Evolutionary conservation across 768 basidiomycete species (phyloP).

Genomic region (Mycena haematopus): DNA sequence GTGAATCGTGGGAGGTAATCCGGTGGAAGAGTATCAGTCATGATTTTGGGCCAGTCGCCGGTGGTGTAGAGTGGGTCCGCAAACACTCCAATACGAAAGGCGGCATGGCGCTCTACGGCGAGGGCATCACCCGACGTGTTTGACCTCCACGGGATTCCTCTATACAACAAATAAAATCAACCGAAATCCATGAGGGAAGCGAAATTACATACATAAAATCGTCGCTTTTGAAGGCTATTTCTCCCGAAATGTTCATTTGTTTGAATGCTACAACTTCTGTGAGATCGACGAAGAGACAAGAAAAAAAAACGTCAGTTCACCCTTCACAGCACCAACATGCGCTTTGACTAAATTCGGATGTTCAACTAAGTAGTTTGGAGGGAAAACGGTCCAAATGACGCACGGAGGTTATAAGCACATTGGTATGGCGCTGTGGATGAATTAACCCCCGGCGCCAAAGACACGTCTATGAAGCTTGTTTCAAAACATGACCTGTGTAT

Average conservation of each 20-base stretch:
- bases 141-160: constrained; percentile 53
- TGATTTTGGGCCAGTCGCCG: constrained; percentile 58
- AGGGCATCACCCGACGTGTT: constrained; percentile 51
- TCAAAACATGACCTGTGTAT: background rate
- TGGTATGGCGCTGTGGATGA: constrained; percentile 50
- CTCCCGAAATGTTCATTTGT: constrained; percentile 54
- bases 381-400: constrained; percentile 16
- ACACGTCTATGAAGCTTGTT: constrained; percentile 36
- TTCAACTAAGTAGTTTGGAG: background rate
- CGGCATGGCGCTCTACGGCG: constrained; percentile 56
- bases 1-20: constrained; percentile 56
- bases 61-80: constrained; percentile 57
- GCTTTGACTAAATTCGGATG: constrained; percentile 44
- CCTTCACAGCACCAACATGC: constrained; percentile 58
- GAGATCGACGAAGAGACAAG: background rate
- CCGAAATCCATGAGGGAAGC: background rate
- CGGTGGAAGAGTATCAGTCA: constrained; percentile 55
- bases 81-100: constrained; percentile 57
- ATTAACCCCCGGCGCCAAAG: constrained; percentile 51
- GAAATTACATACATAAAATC: constrained; percentile 48
- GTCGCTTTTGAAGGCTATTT: constrained; percentile 61
- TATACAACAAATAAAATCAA: constrained; percentile 23
- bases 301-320: constrained; percentile 29
- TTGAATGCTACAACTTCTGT: constrained; percentile 44
- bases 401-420: constrained; percentile 52